A percentile compares a stretch with the other conserved stretches of the same genome.
Conservation (phyloP, 306 rosid genomes). For the Vicia villosa region DNA sequence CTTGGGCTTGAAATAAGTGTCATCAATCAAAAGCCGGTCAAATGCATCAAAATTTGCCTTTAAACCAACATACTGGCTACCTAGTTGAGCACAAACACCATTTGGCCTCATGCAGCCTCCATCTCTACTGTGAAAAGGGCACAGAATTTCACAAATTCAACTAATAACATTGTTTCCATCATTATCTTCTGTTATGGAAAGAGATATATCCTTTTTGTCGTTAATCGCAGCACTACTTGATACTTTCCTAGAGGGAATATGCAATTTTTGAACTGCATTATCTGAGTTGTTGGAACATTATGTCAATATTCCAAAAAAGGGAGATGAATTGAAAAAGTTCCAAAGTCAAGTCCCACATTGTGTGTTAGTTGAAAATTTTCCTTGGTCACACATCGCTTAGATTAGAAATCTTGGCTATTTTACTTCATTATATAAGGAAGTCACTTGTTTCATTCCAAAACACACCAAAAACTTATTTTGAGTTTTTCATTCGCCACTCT, state of each 20-base stretch:
- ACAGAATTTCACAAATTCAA: conserved; percentile 70
- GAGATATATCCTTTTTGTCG: conserved; percentile 54
- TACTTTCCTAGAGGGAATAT: conserved; percentile 48
- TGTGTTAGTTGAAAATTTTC: no score
- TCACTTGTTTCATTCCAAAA: no score
- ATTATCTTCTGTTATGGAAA: conserved; percentile 57
- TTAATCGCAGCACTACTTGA: conserved; percentile 39
- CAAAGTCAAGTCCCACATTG: no score
- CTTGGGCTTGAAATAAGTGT: conserved; percentile 74
- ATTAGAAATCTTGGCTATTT: no score
- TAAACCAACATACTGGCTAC: conserved; percentile 86
- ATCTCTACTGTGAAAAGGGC: conserved; percentile 68
- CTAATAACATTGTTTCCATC: conserved; percentile 44
- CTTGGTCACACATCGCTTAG: no score
- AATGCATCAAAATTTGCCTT: conserved; percentile 95
- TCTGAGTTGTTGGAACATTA: conserved; percentile 49
- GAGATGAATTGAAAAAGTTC: no score
- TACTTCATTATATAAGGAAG: no score
- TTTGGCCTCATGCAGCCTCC: conserved; percentile 94
- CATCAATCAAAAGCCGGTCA: conserved; percentile 75
- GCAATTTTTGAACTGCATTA: conserved; percentile 42
- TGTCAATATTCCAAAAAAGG: no score
- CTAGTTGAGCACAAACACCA: conserved; percentile 79
- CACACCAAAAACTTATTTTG: no score
- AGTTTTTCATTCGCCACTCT: no score